Evolutionary conservation across 768 basidiomycete genomes (phyloP), one percentile per base, ranked within the genome.

Genomic region (Dioszegia crocea): DNA sequence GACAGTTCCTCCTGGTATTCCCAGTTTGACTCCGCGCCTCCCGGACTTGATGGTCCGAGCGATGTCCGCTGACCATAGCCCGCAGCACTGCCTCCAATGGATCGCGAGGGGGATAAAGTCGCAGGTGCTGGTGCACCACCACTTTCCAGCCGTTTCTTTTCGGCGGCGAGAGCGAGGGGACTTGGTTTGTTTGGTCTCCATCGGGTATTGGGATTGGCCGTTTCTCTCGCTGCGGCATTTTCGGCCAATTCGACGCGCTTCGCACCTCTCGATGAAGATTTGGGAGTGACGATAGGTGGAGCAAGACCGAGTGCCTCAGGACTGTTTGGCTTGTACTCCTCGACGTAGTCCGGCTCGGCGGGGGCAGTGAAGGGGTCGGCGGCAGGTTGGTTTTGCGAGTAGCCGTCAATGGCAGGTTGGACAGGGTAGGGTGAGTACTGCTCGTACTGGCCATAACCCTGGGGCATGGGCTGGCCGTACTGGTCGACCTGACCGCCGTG

Each of bases 111-210:
- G 14, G 51, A 53, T 27, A 53, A 17, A 16, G 38, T 9, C n/a
- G n/a, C n/a, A n/a, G n/a, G n/a, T 23, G 11, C n/a, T 43, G 40
- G 40, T 43, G 14, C 31, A 10, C 51, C 43, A 12, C 47, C 43
- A 11, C 19, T 36, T 24, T 44, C 54, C 2, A 56, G 31, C 19
- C 54, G 27, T 38, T 56, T 56, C 54, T 56, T 44, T 24, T 61
- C 54, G 21, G 46, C 55, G 11, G 45, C 47, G 17, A 61, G 26
- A 29, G 71, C 71, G 31, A 73, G 53, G 10, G 71, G 71, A 16
- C 60, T 62, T 8, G 71, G 71, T 45, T 73, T 73, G 33, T 67
- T 69, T 0, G 71, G 68, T 44, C 61, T 55, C 52, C 66, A 64
- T 31, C 71, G 49, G 23, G 61, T 56, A 1, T 31, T 56, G 6